Base-by-base conservation (phyloP, 2,329 filamentous ascomycete genomes). In the Fusarium poae region DNA sequence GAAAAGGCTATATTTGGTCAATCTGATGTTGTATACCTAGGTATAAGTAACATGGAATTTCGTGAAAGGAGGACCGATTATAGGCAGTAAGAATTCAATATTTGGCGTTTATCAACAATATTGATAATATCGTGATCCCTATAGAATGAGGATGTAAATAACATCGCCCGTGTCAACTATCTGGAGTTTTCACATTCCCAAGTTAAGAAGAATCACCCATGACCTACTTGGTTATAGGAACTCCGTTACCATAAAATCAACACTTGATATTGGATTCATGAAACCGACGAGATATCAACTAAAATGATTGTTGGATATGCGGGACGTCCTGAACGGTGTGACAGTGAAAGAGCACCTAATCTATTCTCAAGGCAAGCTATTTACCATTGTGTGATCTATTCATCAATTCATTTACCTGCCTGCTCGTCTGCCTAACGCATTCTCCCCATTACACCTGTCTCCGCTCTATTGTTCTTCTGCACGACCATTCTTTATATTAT, bases 391-490 rank as follows among this genome's bases (percentile, higher is more conserved):
- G 30, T 16, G 9, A 23, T 42, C n/a, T 16, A 32, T 40, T 51
- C n/a, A 35, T 35, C 35, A 18, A 56, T 55, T 55, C 42, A 35
- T 35, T 29, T 32, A 25, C 39, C 50, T 34, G 30, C 11, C 16
- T 48, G 5, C 10, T 25, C 16, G 12, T 21, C 18, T 48, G 20
- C 15, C n/a, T 3, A 32, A 7, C 29, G 20, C 32, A 54, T 9
- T 39, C 25, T 20, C 29, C 13, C 15, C 9, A 18, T 43, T 25
- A 18, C 21, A 18, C 21, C 21, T 43, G 46, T 40, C 23, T 43
- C 39, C 27, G 5, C 52, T 42, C 53, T 42, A 39, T 67, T 57
- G 23, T 23, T 42, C 23, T 39, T 12, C 37, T 39, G 7, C n/a
- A 13, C 6, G 21, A 21, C 9, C 32, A 21, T 34, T 13, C 21